Evolutionary conservation across 179 eudicot genomes (phyloP), one percentile per base, ranked within the genome.

Genomic region (Heliamphora pulchella): DNA sequence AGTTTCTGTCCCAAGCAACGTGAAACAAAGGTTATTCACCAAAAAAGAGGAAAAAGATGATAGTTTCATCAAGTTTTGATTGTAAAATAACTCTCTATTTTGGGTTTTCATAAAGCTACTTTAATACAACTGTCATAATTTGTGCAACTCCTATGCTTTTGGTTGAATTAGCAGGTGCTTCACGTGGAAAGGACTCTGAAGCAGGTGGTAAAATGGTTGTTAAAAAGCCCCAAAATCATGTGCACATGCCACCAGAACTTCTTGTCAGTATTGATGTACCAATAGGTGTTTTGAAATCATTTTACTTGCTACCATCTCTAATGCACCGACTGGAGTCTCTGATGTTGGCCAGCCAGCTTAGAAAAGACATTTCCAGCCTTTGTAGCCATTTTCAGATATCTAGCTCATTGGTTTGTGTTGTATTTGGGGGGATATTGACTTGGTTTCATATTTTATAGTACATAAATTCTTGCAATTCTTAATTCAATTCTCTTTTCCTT

Each of bases 281-380:
- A 39, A 70, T 85, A 47, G 84, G 86, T n/a, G 81, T 91, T 69
- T 54, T 94, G 54, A 96, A 87, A 84, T 85, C 93, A 53, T 78
- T 88, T 58, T 96, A 96, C 82, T 76, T 96, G 88, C 89, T 96
- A 67, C 99, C 99, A 65, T 96, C 99, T 44, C 55, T 96, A 71
- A 92, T 96, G 92, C 93, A 96, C 82, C 91, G 99, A 62, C 64
- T 96, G 86, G 98, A 96, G 88, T 90, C 97, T 57, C 85, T 96
- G 62, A 91, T 92, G 96, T 83, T 96, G 84, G 96, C 99, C 71
- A 87, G 91, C 86, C 99, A 96, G 84, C 96, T 96, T 74, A 84
- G 96, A 84, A 86, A 91, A 77, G 90, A 92, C 80, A 90, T 93
- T 75, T 75, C 85, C 17, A 69, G 77, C 75, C 81, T 83, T 53